Base-by-base conservation (phyloP, 202 grass and related monocot species). In the Dendrocalamus latiflorus region DNA sequence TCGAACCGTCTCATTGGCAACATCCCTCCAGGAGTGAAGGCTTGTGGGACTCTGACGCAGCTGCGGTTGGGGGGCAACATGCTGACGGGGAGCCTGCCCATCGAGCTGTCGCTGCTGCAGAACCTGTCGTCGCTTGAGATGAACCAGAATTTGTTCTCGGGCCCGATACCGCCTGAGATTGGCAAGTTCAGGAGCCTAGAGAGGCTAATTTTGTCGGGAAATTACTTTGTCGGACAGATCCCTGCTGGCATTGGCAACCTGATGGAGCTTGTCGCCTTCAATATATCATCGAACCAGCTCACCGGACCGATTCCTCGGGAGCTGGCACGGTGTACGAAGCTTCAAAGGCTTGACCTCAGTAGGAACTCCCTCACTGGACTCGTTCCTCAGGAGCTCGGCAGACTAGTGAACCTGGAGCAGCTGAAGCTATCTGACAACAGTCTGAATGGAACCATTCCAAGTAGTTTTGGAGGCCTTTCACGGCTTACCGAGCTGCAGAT, bases 331-430 rank as follows among this genome's bases (percentile, higher is more conserved):
- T 99, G 96, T 36, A 89, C 49, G 9, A 95, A 93, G 86, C 93
- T 99, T 57, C 96, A 99, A 39, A 91, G 96, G 90, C 91, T 99
- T 89, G 93, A 99, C 85, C 90, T 99, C 53, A 95, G 93, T 41
- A 86, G 68, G 79, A 99, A 99, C 72, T 88, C 68, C 55, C 88
- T 99, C 64, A 80, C 65, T 53, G 96, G 96, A 66, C 68, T 74
- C 41, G 70, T 99, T 85, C 93, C 93, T 65, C 42, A 63, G 76
- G 91, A 93, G 72, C 55, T 99, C 30, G 96, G 96, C 43, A 84
- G 64, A 60, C 77, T 99, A 34, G 91, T 93, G 53, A 93, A 90
- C 72, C 85, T 99, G 59, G 96, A 99, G 87, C 88, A 84, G 62
- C 87, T 99, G 39, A 89, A 88, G 79, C 30, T 99, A 45, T 99